A percentile compares a stretch with the other conserved stretches of the same genome.
These are phyloP conservation scores for Plasmodium chabaudi DNA, from an alignment of 169 alveolate species.

Conservation along the genomic window DNA sequence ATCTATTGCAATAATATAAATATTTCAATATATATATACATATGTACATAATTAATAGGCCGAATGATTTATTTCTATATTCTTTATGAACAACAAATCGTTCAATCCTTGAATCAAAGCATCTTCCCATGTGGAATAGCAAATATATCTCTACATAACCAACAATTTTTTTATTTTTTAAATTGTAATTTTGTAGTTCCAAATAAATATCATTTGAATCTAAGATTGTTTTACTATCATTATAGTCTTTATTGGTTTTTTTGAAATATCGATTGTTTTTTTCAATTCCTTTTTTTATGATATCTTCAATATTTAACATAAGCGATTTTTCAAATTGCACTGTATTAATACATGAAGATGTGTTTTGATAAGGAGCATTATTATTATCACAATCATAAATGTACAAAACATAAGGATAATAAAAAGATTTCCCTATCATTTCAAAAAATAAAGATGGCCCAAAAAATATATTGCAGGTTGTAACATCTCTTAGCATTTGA, in stretches of 20 bases:
- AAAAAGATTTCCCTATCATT: slow-evolving; percentile 70
- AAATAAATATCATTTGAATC: slow-evolving; percentile 15
- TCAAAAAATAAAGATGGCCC: slow-evolving; percentile 39
- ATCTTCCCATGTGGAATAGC: slow-evolving; percentile 85
- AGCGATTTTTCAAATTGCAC: slow-evolving; percentile 52
- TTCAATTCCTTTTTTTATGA: slow-evolving; percentile 46
- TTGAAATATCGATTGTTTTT: slow-evolving; percentile 41
- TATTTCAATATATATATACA: slow-evolving; percentile 78
- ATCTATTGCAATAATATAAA: slow-evolving; percentile 79
- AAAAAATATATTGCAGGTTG: slow-evolving; percentile 64
- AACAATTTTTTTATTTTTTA: slow-evolving; percentile 55
- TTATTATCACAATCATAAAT: slow-evolving; percentile 27
- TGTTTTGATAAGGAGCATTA: not conserved
- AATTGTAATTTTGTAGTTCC: slow-evolving; percentile 32
- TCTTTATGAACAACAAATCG: slow-evolving; percentile 80
- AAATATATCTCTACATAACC: slow-evolving; percentile 83
- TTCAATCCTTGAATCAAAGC: slow-evolving; percentile 84
- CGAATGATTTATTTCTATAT: slow-evolving; percentile 80
- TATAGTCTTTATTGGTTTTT: slow-evolving; percentile 1
- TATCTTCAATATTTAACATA: slow-evolving; percentile 50
- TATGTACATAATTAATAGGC: slow-evolving; percentile 75
- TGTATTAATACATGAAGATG: not conserved
- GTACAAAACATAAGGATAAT: slow-evolving; percentile 60
- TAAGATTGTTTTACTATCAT: slow-evolving; percentile 8
- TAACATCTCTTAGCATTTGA: slow-evolving; percentile 48